Evolutionary conservation across 148 eudicot species (phyloP).

Genomic region (Nyssa sinensis): DNA sequence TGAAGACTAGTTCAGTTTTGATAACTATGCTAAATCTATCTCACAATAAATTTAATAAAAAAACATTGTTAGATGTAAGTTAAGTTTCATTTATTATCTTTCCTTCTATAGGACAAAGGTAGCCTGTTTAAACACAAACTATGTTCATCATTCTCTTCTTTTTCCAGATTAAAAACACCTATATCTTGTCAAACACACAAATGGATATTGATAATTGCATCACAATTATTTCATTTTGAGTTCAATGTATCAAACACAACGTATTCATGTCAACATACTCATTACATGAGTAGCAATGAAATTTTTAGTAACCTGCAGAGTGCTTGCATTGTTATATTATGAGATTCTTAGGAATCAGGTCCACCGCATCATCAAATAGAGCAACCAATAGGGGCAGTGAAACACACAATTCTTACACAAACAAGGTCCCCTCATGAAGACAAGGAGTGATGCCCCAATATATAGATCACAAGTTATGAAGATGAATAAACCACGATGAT

Average conservation of each 20-base stretch:
- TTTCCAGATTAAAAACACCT: neutral
- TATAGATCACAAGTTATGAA: no score
- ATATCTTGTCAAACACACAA: neutral
- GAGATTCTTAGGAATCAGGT: no score
- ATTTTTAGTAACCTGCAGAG: neutral
- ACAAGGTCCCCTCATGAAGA: neutral
- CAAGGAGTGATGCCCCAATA: neutral
- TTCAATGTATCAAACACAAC: no score
- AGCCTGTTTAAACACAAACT: neutral
- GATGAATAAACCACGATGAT: no score
- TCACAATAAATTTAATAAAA: no score
- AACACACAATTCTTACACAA: neutral
- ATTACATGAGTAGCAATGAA: neutral
- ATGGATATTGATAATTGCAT: neutral
- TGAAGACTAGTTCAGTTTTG: no score
- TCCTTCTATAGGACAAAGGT: neutral
- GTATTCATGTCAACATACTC: no score
- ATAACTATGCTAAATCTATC: no score
- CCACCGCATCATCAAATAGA: neutral
- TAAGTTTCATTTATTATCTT: no score
- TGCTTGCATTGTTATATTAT: neutral
- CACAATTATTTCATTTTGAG: no score
- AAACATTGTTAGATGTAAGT: no score
- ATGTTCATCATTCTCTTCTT: neutral
- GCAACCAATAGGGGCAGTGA: neutral